Percentiles rank a stretch among this genome's conserved stretches.
These are phyloP conservation scores for Colletotrichum falcatum DNA, from an alignment of 2,329 filamentous ascomycete genomes.

Conservation along the genomic window DNA sequence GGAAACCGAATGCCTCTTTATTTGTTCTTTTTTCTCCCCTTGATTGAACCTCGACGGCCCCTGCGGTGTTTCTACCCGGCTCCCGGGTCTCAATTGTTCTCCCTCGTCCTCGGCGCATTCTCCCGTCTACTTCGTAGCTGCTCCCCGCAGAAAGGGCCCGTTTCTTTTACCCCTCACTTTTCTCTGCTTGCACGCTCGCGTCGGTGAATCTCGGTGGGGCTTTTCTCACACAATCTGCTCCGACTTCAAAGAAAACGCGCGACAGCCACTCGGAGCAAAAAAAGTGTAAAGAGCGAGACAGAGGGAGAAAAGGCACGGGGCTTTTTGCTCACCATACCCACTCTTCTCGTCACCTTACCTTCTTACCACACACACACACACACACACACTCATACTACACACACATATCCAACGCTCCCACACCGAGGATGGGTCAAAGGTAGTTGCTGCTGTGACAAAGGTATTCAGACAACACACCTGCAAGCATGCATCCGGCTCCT, in stretches of 20 bases:
- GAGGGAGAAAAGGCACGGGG: background rate
- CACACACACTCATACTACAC: slow-evolving; percentile 19
- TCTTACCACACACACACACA: slow-evolving; percentile 21
- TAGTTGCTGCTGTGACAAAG: slow-evolving; percentile 39
- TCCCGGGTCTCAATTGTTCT: slow-evolving; percentile 33
- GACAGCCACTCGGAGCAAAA: slow-evolving; percentile 8
- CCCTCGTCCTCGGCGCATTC: slow-evolving; percentile 29
- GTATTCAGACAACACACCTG: slow-evolving; percentile 32
- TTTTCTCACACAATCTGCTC: slow-evolving; percentile 39
- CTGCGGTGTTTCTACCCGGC: slow-evolving; percentile 13
- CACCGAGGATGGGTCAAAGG: slow-evolving; percentile 37
- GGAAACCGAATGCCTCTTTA: slow-evolving; percentile 9
- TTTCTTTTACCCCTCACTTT: slow-evolving; percentile 42
- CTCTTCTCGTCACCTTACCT: slow-evolving; percentile 10
- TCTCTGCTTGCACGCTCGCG: slow-evolving; percentile 36
- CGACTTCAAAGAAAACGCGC: slow-evolving; percentile 36
- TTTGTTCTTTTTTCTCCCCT: slow-evolving; percentile 1
- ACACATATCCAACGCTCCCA: background rate
- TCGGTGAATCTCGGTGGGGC: slow-evolving; percentile 44
- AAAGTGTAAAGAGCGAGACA: slow-evolving; percentile 3
- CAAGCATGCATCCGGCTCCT: slow-evolving; percentile 55
- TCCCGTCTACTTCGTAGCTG: slow-evolving; percentile 13
- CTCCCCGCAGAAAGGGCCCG: slow-evolving; percentile 32
- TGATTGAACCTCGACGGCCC: background rate
- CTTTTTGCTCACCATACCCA: slow-evolving; percentile 13